phyloP scores from a whole-genome alignment of 164 flowering plant genomes.

The Buxus sempervirens region DNA sequence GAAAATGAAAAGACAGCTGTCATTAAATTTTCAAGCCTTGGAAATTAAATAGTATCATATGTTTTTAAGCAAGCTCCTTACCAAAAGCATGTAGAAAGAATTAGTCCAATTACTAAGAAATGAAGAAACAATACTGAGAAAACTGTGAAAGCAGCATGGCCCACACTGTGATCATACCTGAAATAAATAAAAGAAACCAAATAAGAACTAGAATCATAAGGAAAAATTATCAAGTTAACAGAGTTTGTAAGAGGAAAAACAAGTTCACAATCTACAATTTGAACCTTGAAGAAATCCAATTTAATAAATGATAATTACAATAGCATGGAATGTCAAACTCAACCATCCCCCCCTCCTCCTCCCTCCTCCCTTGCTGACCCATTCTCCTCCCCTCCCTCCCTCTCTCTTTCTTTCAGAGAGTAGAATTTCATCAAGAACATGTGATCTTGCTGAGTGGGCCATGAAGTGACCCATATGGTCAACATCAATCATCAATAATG shows the following conservation, averaged over 20 bases:
- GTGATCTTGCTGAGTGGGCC: too few relatives aligned
- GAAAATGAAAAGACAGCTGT: not conserved
- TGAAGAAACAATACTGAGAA: conserved; percentile 74
- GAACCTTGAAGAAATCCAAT: not conserved
- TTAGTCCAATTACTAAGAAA: conserved; percentile 66
- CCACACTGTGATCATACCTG: conserved; percentile 87
- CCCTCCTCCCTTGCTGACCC: too few relatives aligned
- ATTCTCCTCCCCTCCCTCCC: too few relatives aligned
- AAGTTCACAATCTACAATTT: not conserved
- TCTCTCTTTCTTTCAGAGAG: too few relatives aligned
- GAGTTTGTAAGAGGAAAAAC: not conserved
- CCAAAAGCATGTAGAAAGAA: conserved; percentile 89
- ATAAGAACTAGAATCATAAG: not conserved
- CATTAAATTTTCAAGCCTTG: not conserved
- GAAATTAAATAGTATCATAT: not conserved
- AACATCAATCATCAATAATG: too few relatives aligned
- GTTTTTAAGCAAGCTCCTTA: conserved; percentile 32
- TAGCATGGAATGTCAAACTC: not conserved
- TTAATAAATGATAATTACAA: not conserved
- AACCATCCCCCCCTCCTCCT: too few relatives aligned
- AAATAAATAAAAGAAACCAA: conserved; percentile 15
- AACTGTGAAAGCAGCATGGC: conserved; percentile 78
- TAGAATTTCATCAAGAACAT: too few relatives aligned
- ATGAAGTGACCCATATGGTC: too few relatives aligned
- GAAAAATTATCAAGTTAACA: not conserved